Conservation (phyloP, 768 basidiomycete species). For the Tulasnella calospora region DNA sequence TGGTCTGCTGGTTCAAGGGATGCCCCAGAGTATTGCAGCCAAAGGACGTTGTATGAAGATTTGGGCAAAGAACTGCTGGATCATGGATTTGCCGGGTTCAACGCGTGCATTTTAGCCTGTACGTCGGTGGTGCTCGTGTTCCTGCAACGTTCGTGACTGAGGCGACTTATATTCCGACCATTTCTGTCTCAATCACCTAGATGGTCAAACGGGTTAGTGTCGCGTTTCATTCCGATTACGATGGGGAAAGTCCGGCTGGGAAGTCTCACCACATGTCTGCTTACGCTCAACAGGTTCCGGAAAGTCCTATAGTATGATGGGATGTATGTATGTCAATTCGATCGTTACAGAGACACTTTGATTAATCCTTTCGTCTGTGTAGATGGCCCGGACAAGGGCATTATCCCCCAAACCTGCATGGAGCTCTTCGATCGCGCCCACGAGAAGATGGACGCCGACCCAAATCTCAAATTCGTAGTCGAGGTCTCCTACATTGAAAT, state of each 20-base stretch:
- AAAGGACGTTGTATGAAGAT: constrained; percentile 92
- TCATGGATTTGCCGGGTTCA: constrained; percentile 93
- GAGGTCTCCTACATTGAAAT: constrained; percentile 99
- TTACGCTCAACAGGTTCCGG: constrained; percentile 61
- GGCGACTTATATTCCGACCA: background rate
- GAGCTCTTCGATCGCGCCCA: constrained; percentile 85
- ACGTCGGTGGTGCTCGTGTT: constrained; percentile 42
- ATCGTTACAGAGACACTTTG: background rate
- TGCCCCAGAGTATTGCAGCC: constrained; percentile 86
- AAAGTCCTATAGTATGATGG: constrained; percentile 97
- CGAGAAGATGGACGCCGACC: constrained; percentile 55
- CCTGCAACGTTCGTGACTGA: constrained; percentile 23
- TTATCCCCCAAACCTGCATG: constrained; percentile 91
- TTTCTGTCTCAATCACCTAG: constrained; percentile 35
- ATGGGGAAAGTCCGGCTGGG: background rate
- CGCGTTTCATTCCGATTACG: background rate
- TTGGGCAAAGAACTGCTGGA: constrained; percentile 90
- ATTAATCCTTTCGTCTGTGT: background rate
- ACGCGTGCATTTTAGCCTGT: constrained; percentile 99
- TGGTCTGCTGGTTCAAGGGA: constrained; percentile 91
- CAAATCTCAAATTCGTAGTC: constrained; percentile 76
- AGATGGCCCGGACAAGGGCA: constrained; percentile 95
- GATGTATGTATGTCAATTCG: constrained; percentile 52
- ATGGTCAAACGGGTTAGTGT: constrained; percentile 79
- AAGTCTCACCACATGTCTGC: background rate